Evolutionary conservation across 768 basidiomycete species (phyloP).

Genomic region (Tubosaeta sp.): DNA sequence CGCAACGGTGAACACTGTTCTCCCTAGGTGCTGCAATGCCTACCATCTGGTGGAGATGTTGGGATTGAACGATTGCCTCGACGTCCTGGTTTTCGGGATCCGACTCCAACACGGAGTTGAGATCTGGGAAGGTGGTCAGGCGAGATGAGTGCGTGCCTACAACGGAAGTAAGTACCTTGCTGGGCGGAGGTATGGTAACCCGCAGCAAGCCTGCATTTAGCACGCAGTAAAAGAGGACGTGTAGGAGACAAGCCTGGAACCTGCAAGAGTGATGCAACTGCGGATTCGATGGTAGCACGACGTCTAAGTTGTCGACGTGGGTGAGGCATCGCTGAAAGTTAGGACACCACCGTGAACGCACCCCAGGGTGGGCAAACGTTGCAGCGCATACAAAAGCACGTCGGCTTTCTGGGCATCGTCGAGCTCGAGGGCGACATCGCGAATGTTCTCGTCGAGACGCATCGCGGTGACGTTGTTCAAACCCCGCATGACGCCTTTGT

Average conservation of each 20-base stretch:
- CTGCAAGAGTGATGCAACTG: slow-evolving; percentile 65
- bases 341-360: slow-evolving; percentile 30
- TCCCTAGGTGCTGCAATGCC: slow-evolving; percentile 2
- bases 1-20: background rate
- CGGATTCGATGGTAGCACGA: slow-evolving; percentile 67
- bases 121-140: slow-evolving; percentile 41
- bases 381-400: slow-evolving; percentile 75
- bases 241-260: slow-evolving; percentile 50
- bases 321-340: slow-evolving; percentile 6
- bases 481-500: slow-evolving; percentile 16
- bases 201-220: slow-evolving; percentile 56
- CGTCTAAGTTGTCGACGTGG: slow-evolving; percentile 28
- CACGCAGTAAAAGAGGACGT: slow-evolving; percentile 63
- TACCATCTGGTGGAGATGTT: slow-evolving; percentile 51
- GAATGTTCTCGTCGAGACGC: slow-evolving; percentile 63
- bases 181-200: slow-evolving; percentile 60
- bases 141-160: background rate
- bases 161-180: slow-evolving; percentile 43
- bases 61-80: slow-evolving; percentile 53
- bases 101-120: slow-evolving; percentile 56
- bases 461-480: too few species aligned
- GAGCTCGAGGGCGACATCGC: slow-evolving; percentile 56
- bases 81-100: slow-evolving; percentile 73
- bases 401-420: slow-evolving; percentile 66
- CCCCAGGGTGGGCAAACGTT: slow-evolving; percentile 71